Base-by-base conservation (phyloP, 306 rosid species). In the Quercus rubra region DNA sequence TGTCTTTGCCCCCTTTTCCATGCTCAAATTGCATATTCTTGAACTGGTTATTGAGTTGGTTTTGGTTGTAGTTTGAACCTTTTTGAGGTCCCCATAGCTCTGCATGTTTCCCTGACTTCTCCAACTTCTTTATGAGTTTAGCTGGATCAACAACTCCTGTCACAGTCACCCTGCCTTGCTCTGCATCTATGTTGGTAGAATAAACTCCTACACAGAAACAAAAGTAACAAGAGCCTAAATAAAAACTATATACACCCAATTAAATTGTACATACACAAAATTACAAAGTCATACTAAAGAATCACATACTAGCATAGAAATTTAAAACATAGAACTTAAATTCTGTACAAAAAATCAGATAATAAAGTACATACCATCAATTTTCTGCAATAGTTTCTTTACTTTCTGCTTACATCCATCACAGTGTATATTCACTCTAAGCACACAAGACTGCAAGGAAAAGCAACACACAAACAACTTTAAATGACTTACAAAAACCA, bases 401-500 rank as follows among this genome's bases (percentile, higher is more conserved):
- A 95, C 97, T 87, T 91, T 91, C 74, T 90, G 87, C 77, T 83
- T 90, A 83, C 98, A 95, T 4, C 98, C 99, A 27, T 91, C 96
- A 25, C 99, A 95, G 85, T 91, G 91, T 77, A 95, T 93, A 72
- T 90, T 90, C 1, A 95, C 98, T 73, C 87, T 89, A 56, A 91
- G 92, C 75, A 87, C 87, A 77, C 88, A 95, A 76, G 82, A 90
- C 99, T 93, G 86, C 77, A 85, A 38, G 70, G 12, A 28, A 74
- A 79, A 72, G 10, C n/a, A 35, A 85, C 51, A n/a, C 35, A 49
- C 25, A 70, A 54, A 55, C 64, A 52, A 79, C 74, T 71, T 12
- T 58, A 74, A 68, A 41, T 68, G 71, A 51, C 5, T 35, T 3
- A 21, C 51, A 11, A 59, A 59, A 66, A 13, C 10, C 3, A 52